These are phyloP conservation scores for Colletotrichum sp. DNA, from an alignment of 2,329 filamentous ascomycete genomes.

Conservation along the genomic window DNA sequence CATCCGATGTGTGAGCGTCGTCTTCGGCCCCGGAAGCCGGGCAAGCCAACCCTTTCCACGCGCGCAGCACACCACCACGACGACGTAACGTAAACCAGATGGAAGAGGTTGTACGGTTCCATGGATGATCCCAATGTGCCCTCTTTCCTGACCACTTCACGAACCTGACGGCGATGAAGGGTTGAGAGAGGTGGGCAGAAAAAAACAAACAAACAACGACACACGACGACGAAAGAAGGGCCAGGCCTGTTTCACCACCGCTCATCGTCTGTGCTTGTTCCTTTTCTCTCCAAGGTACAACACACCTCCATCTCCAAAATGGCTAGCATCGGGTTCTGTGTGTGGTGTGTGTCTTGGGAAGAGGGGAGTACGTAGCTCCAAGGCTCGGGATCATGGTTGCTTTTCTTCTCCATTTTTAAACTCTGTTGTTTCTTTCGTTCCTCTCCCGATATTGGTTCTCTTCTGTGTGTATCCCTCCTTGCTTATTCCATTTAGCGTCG, in stretches of 20 bases:
- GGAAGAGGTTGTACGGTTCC: not conserved
- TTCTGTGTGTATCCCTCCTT: not conserved
- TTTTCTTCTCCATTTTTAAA: constrained; percentile 4
- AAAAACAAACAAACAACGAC: not conserved
- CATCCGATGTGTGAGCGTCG: constrained; percentile 12
- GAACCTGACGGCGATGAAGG: not conserved
- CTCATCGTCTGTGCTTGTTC: not conserved
- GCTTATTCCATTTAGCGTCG: constrained; percentile 4
- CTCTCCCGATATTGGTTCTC: not conserved
- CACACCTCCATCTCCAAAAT: not conserved
- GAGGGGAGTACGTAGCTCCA: not conserved
- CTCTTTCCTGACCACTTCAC: not conserved
- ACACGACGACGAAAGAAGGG: not conserved
- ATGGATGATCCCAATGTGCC: not conserved
- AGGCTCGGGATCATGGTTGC: not conserved
- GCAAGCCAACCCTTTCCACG: not conserved
- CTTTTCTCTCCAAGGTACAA: not conserved
- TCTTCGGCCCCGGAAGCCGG: not conserved
- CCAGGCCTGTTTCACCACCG: not conserved
- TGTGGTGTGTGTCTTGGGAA: not conserved
- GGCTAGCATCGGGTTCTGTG: not conserved
- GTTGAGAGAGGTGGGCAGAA: not conserved
- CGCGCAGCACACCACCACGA: not conserved
- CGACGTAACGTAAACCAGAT: not conserved
- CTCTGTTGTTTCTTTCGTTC: not conserved